These are phyloP conservation scores for Dalechampia spathulata DNA, from an alignment of 441 rosid genomes.

Conservation along the genomic window DNA sequence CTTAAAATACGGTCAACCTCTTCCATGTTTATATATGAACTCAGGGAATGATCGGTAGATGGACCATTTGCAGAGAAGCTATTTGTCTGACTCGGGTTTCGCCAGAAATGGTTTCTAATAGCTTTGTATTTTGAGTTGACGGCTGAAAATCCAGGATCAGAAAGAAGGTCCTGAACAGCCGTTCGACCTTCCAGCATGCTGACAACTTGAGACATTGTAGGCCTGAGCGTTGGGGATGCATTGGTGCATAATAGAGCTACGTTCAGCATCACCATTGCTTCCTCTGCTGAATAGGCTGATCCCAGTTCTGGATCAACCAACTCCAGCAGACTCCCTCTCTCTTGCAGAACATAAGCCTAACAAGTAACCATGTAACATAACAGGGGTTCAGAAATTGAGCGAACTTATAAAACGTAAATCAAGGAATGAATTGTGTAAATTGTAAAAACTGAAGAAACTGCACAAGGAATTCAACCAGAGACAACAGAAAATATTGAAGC, in stretches of 20 bases:
- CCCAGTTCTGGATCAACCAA: constrained; percentile 58
- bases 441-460: too few species aligned
- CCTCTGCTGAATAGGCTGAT: constrained; percentile 49
- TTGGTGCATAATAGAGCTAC: constrained; percentile 76
- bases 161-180: constrained; percentile 61
- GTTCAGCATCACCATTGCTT: constrained; percentile 66
- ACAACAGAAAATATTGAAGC: not conserved
- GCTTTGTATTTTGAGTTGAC: constrained; percentile 53
- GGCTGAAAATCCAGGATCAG: constrained; percentile 66
- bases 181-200: constrained; percentile 82
- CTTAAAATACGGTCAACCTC: constrained; percentile 32
- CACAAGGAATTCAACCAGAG: too few species aligned
- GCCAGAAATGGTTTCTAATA: constrained; percentile 82
- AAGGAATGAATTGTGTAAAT: too few species aligned
- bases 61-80: constrained; percentile 38
- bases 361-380: not conserved
- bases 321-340: constrained; percentile 61
- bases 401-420: not conserved
- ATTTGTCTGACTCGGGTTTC: constrained; percentile 45
- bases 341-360: constrained; percentile 81
- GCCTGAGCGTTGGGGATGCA: constrained; percentile 79
- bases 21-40: constrained; percentile 29
- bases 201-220: constrained; percentile 82
- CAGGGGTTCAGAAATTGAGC: not conserved
- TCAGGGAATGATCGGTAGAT: constrained; percentile 27